Evolutionary conservation across 805 yeast species (phyloP).

Genomic region (Kuraishia hungarica): DNA sequence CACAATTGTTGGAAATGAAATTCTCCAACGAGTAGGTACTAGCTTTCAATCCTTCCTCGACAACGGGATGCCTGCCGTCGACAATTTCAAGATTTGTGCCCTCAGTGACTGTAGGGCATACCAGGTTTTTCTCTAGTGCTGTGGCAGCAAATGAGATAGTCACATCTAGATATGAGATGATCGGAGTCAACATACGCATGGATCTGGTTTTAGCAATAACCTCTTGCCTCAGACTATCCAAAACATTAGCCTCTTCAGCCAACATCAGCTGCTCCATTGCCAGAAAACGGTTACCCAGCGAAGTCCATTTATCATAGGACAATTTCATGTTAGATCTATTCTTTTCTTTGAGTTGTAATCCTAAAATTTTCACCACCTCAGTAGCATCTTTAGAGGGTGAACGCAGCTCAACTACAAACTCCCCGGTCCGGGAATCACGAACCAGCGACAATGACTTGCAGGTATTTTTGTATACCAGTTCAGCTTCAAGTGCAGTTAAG

Average conservation of each 20-base stretch:
- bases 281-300: slow-evolving; percentile 41
- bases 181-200: slow-evolving; percentile 40
- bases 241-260: slow-evolving; percentile 43
- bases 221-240: slow-evolving; percentile 36
- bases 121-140: slow-evolving; percentile 59
- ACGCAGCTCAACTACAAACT: slow-evolving; percentile 17
- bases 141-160: slow-evolving; percentile 63
- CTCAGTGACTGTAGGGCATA: slow-evolving; percentile 53
- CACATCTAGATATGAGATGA: slow-evolving; percentile 60
- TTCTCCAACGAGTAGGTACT: slow-evolving; percentile 29
- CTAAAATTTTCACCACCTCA: slow-evolving; percentile 7
- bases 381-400: slow-evolving; percentile 16
- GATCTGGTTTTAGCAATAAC: slow-evolving; percentile 35
- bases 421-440: slow-evolving; percentile 17
- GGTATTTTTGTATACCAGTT: slow-evolving; percentile 3
- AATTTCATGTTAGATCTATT: slow-evolving; percentile 23
- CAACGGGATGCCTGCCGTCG: slow-evolving; percentile 80
- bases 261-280: slow-evolving; percentile 37
- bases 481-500: slow-evolving; percentile 5
- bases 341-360: slow-evolving; percentile 13
- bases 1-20: slow-evolving; percentile 41
- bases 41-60: slow-evolving; percentile 59
- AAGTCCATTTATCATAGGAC: slow-evolving; percentile 39
- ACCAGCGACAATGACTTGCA: slow-evolving; percentile 8
- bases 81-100: slow-evolving; percentile 38